These are phyloP conservation scores for Coniella lustricola DNA, from an alignment of 2,329 filamentous ascomycete species.

Conservation along the genomic window DNA sequence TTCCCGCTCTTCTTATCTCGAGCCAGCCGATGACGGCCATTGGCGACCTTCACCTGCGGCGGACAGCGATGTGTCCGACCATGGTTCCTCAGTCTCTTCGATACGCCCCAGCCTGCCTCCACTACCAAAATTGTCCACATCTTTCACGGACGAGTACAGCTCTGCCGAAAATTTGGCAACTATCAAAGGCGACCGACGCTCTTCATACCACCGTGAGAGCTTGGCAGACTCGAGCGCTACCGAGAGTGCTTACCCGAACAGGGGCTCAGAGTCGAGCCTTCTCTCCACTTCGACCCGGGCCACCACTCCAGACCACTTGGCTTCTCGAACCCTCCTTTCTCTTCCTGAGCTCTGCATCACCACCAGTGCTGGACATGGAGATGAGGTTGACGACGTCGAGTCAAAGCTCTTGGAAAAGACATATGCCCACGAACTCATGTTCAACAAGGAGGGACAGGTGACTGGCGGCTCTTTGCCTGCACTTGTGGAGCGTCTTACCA, in stretches of 20 bases:
- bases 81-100: slow-evolving; percentile 40
- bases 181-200: slow-evolving; percentile 44
- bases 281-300: slow-evolving; percentile 80
- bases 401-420: slow-evolving; percentile 84
- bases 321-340: slow-evolving; percentile 52
- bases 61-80: slow-evolving; percentile 35
- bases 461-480: slow-evolving; percentile 85
- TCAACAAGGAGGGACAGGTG: slow-evolving; percentile 93
- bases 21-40: slow-evolving; percentile 30
- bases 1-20: slow-evolving; percentile 21
- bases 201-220: slow-evolving; percentile 56
- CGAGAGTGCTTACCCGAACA: slow-evolving; percentile 69
- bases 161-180: slow-evolving; percentile 36
- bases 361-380: slow-evolving; percentile 58
- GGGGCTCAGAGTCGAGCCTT: slow-evolving; percentile 74
- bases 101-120: slow-evolving; percentile 44
- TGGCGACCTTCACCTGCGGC: slow-evolving; percentile 34
- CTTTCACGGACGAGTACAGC: slow-evolving; percentile 42
- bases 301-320: slow-evolving; percentile 68
- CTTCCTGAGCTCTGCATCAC: slow-evolving; percentile 61
- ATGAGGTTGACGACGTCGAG: slow-evolving; percentile 74
- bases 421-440: slow-evolving; percentile 82
- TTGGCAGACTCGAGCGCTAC: slow-evolving; percentile 72
- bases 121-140: slow-evolving; percentile 50
- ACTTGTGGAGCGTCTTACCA: slow-evolving; percentile 88